Evolutionary conservation across 805 yeast species (phyloP), one percentile per base, ranked within the genome.

Genomic region (Kregervanrija fluxuum): DNA sequence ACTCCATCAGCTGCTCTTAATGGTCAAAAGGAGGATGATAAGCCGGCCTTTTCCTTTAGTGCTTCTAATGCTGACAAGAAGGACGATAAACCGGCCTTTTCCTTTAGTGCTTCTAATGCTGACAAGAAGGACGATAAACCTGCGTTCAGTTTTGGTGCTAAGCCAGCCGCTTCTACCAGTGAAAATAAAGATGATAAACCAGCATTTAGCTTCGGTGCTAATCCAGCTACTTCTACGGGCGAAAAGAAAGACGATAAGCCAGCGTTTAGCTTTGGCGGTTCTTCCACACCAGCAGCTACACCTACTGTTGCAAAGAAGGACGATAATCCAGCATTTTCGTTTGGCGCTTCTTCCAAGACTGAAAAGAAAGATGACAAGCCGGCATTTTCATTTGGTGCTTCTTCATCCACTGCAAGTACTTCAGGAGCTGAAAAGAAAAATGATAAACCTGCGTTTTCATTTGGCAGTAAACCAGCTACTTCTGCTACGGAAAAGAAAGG

Each of bases 201-300:
- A 17, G 47, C 44, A n/a, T 38, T 38, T 6, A 30, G 35, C 11
- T 31, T 40, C 33, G 41, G 41, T 28, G 38, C 47, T 10, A 50
- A 45, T 14, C 38, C 45, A 16, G 47, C 40, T 11, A 22, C 28
- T 22, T 22, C 28, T 22, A 6, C 28, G 6, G 6, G 8, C 6
- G 48, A 42, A 10, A 43, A 50, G 22, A 43, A 49, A 17, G 49
- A 44, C 8, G 44, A 40, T 8, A 43, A 44, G 28, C 39, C 51
- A 11, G 46, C 51, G 4, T 42, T 48, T 42, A 22, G 8, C 28
- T 30, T 44, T 16, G 37, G 42, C 9, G 47, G 44, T 4, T 49
- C 54, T 36, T 48, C 57, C 5, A 51, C 55, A 43, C 57, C 55
- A 12, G 49, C 47, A 22, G 48, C 41, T 31, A 32, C 48, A 0